A percentile compares a stretch with the other conserved stretches of the same genome.
Conservation (phyloP, 2,329 filamentous ascomycete genomes). For the Tolypocladium endophyticum region DNA sequence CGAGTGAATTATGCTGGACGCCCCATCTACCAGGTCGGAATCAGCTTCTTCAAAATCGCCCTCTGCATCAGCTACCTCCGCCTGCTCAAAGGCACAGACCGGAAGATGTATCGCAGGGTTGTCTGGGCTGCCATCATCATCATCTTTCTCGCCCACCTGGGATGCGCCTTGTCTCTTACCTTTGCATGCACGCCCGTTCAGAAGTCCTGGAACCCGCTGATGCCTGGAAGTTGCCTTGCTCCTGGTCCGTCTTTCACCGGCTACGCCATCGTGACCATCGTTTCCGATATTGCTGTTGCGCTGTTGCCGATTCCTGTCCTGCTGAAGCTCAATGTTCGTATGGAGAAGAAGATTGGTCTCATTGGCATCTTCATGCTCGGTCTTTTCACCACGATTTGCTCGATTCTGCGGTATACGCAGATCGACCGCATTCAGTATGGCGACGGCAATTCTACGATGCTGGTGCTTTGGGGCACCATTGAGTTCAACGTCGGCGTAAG, state of each 20-base stretch:
- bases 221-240: conserved; percentile 31
- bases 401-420: conserved; percentile 39
- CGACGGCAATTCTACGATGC: conserved; percentile 44
- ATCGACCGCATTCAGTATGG: conserved; percentile 38
- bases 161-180: conserved; percentile 35
- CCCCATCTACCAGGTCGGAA: conserved; percentile 43
- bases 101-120: conserved; percentile 28
- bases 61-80: conserved; percentile 41
- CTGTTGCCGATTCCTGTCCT: conserved; percentile 40
- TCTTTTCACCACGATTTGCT: conserved; percentile 44
- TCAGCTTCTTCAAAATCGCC: conserved; percentile 46
- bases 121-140: conserved; percentile 33
- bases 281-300: conserved; percentile 38
- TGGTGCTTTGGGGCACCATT: conserved; percentile 45
- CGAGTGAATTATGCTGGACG: conserved; percentile 41
- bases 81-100: conserved; percentile 36
- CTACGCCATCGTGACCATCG: conserved; percentile 39
- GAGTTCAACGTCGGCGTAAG: conserved; percentile 47
- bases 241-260: conserved; percentile 38
- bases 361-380: conserved; percentile 41
- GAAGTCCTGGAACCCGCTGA: conserved; percentile 33
- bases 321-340: conserved; percentile 34
- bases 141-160: conserved; percentile 36
- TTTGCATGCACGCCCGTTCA: conserved; percentile 38
- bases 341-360: conserved; percentile 37